Base-by-base conservation (phyloP, 345 rosid genomes). In the Aurinia saxatilis region DNA sequence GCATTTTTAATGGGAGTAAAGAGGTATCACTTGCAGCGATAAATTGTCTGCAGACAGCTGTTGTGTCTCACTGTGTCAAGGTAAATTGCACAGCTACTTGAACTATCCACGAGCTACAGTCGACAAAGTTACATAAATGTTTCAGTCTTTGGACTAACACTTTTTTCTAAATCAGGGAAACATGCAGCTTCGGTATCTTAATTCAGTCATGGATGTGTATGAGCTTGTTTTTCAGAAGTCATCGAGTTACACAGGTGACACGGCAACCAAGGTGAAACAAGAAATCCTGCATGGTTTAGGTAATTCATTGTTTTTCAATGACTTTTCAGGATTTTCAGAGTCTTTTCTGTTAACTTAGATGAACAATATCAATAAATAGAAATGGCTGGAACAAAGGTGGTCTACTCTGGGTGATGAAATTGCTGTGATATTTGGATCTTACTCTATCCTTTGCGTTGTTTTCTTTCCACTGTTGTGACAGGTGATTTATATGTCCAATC, bases 21-120 rank as follows among this genome's bases (percentile, higher is more conserved):
- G 99, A 90, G 70, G 96, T 93, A 71, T 77, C 97, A 51, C 79
- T 93, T 76, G 99, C 97, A 44, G 97, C 91, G 29, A 76, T 90
- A 78, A 87, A 73, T 68, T 87, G 99, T 78, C 74, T 93, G 31
- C 97, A 87, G 68, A 90, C 88, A 52, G 80, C 99, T 51, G 78
- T 90, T 67, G 67, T 84, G 36, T 79, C 90, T 39, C 99, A 93
- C 60, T 74, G 81, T 64, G 80, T 68, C 60, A 93, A 90, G 95
- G 98, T 89, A 75, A n/a, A 77, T 65, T 5, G 21, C 74, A 5
- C 46, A 35, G 50, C 41, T 53, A 35, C 38, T 29, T 46, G 14
- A 65, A 30, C 17, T 31, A 40, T 65, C 10, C 10, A 50, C 14
- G 21, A 40, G 59, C 48, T 57, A 50, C 35, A 21, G 27, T 50